Percentiles rank a stretch among this genome's conserved stretches.
Conservation (phyloP, 345 rosid genomes). For the Hevea brasiliensis region DNA sequence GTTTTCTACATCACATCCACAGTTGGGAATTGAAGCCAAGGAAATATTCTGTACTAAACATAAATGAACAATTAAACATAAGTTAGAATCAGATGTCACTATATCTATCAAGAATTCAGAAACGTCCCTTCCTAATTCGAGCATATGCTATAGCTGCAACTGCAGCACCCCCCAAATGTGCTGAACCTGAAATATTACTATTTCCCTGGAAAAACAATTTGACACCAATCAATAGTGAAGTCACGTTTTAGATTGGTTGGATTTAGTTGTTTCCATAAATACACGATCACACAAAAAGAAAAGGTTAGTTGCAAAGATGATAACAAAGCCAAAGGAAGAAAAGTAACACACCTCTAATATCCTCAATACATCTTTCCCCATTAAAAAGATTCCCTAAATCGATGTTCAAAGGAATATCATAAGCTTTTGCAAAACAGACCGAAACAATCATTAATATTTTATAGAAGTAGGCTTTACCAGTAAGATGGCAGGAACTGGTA, state of each 20-base stretch:
- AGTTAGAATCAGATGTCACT: not conserved
- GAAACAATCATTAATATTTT: not conserved
- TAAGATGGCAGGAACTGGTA: constrained; percentile 86
- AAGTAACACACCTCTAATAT: constrained; percentile 54
- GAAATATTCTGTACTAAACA: not conserved
- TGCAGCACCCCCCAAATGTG: constrained; percentile 92
- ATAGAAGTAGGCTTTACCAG: constrained; percentile 50
- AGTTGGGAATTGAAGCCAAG: not conserved
- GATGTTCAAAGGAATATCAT: constrained; percentile 3
- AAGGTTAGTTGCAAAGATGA: not conserved
- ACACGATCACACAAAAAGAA: not conserved
- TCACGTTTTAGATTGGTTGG: not conserved
- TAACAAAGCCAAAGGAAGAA: not conserved
- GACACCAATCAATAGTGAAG: not conserved
- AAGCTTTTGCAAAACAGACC: not conserved
- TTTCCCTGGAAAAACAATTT: constrained; percentile 53
- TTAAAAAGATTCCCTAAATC: constrained; percentile 63
- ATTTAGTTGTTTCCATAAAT: not conserved
- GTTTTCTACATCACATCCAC: not conserved
- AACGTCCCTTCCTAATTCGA: constrained; percentile 58
- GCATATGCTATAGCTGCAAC: constrained; percentile 86
- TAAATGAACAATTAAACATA: not conserved
- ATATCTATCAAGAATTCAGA: constrained; percentile 26
- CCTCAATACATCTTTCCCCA: constrained; percentile 70
- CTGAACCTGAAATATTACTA: constrained; percentile 79